Evolutionary conservation across 2,329 filamentous ascomycete species (phyloP), one percentile per base, ranked within the genome.

Genomic region (Cucurbitaria berberidis): DNA sequence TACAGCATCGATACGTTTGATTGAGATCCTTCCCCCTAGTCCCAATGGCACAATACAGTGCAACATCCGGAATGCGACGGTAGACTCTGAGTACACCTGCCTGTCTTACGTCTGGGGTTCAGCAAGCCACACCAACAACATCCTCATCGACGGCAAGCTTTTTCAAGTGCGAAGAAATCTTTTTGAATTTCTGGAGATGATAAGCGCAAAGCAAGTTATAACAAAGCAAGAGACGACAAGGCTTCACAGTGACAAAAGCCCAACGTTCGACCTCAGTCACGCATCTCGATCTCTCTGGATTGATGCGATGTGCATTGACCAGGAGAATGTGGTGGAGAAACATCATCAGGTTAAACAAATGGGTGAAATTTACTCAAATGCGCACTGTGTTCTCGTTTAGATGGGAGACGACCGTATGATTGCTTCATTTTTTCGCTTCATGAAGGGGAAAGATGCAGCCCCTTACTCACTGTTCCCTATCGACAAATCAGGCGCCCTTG

Each of bases 61-160:
- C 27, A 16, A 27, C 5, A 48, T 58, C 7, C 16, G 22, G 21
- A 44, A 52, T 27, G 38, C 34, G 16, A 45, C 35, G 19, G 42
- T 52, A 15, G 9, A 32, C 3, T 30, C 35, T 9, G n/a, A 24
- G 11, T 55, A 60, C 38, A 48, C 39, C 13, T 60, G 57, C 34
- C 48, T 60, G 3, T 60, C 57, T 4, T 60, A 60, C 22, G 39
- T 51, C 21, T 60, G 57, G 57, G 54, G 54, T 3, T 38, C 45
- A 10, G 15, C 44, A 11, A 19, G 24, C 3, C 13, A 39, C 13
- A 36, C 32, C 7, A 4, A 35, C 3, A 9, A 22, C 0, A 57
- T 57, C 3, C 26, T 45, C 5, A 15, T 60, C 22, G 51, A 60
- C 11, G 45, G 48, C 13, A 44, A 35, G 9, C 27, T 22, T 2